Percentiles rank a stretch among this genome's conserved stretches.
Conservation (phyloP, 176 grass and related monocot species). For the Tillandsia leiboldiana region DNA sequence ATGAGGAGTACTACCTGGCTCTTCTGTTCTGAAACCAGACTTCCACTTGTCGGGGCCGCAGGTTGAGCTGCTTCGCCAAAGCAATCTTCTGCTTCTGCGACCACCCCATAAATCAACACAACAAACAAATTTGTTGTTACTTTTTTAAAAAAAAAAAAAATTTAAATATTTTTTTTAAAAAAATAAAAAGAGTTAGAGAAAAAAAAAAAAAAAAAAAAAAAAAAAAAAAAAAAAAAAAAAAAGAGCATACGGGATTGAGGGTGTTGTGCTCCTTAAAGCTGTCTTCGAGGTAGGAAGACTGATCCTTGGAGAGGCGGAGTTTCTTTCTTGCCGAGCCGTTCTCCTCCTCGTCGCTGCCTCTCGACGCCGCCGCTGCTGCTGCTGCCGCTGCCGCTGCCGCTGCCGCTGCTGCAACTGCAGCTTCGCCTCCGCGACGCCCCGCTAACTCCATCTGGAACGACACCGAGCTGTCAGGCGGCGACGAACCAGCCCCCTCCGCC, state of each 20-base stretch:
- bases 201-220: neutral
- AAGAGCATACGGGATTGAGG: slow-evolving; percentile 41
- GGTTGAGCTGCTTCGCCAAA: slow-evolving; percentile 52
- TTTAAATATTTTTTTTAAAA: neutral
- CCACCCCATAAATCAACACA: neutral
- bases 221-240: too few species aligned
- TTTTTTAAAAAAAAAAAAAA: neutral
- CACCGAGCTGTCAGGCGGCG: slow-evolving; percentile 9
- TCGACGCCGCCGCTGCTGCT: slow-evolving; percentile 20
- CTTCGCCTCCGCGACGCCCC: too few species aligned
- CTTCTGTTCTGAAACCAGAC: slow-evolving; percentile 78
- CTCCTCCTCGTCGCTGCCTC: slow-evolving; percentile 58
- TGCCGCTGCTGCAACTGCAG: too few species aligned
- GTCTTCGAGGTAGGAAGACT: slow-evolving; percentile 51
- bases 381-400: neutral
- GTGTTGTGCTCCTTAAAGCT: slow-evolving; percentile 66
- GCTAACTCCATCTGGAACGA: neutral
- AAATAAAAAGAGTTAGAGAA: too few species aligned
- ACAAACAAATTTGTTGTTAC: neutral
- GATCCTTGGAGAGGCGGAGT: slow-evolving; percentile 54
- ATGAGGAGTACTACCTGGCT: slow-evolving; percentile 31
- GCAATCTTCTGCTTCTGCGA: slow-evolving; percentile 56
- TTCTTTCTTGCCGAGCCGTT: slow-evolving; percentile 54
- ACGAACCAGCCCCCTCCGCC: neutral
- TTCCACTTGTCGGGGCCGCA: slow-evolving; percentile 56